Evolutionary conservation across 352 stramenopile genomes (phyloP), one percentile per base, ranked within the genome.

Genomic region (Phytopythium boreale): DNA sequence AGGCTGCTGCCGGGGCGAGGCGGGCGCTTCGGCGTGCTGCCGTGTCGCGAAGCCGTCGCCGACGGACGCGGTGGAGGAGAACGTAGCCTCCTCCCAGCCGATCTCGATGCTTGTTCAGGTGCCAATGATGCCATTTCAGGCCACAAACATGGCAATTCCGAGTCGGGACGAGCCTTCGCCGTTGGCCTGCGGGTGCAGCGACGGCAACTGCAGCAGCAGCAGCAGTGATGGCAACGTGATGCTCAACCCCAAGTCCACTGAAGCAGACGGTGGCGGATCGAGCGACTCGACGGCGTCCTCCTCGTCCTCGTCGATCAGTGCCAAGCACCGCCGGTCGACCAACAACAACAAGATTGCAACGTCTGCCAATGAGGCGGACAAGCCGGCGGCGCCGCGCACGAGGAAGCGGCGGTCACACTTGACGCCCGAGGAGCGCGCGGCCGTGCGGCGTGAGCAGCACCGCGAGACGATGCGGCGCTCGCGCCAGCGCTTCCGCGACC

Each of bases 381-480:
- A 34, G 51, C 19, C 1, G 55, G 41, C n/a, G 12, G 24, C 27
- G 20, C 39, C 10, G 6, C 52, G 46, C 44, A 56, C 39, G 47
- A 29, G 36, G 53, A 62, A 55, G 57, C 57, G 57, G n/a, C 57
- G 57, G 17, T 60, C 65, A 41, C 47, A 67, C 19, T 47, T 71
- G 1, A 60, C 66, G 19, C 50, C 63, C 7, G 67, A 74, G 37
- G 66, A 74, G 22, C 62, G 64, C 1, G 67, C 63, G 14, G 64
- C 61, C 4, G 61, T 66, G 34, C 47, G 70, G 37, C 67, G 70
- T 22, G 62, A 59, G 19, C 72, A 68, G 20, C 70, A 77, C 53
- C 67, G 70, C 27, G 70, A 77, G 63, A 74, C 70, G 36, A 77
- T 77, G 70, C 64, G 70, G 15, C 68, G 70, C n/a, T 77, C 70